Base-by-base conservation (phyloP, 179 eudicot genomes). In the Amaranthus tricolor region DNA sequence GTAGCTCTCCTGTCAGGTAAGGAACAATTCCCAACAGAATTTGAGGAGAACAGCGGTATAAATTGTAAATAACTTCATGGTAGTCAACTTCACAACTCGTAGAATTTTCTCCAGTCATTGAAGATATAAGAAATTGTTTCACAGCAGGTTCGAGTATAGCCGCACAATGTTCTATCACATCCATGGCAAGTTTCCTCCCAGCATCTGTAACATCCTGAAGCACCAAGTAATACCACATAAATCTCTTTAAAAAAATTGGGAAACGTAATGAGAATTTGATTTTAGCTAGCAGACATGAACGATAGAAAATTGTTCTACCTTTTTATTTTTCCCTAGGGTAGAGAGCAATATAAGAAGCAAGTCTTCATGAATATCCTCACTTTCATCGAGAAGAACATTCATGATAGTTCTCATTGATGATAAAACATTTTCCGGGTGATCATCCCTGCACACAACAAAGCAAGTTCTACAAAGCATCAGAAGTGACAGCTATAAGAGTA, bases 11-110 rank as follows among this genome's bases (percentile, higher is more conserved):
- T 14, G 94, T 89, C 66, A 96, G 76, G 79, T 89, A 94, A 55
- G 99, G 97, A 68, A 93, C 88, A 76, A 96, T 83, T 79, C 97
- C 99, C 17, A 88, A 83, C 78, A 96, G 82, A 74, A 91, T 89
- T 75, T 85, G 88, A 70, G 99, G 99, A 68, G 98, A 97, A 85
- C 98, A 96, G 45, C 87, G 81, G 80, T 93, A 96, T 50, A 96
- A 82, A 81, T 93, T 88, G 78, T 83, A 93, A 67, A 93, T 86
- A 66, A 93, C 86, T 73, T 88, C 96, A 50, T 89, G 97, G 87
- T 89, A 89, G 82, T 91, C 93, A 76, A 96, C 85, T 70, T 85
- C 82, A 82, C 67, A 64, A 75, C 82, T 83, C 56, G 75, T 69
- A 70, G 94, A 74, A 73, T 73, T 85, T 17, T 91, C 98, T 72